Conservation (phyloP, 495 filamentous ascomycete species). For the Elaphomyces granulatus region DNA sequence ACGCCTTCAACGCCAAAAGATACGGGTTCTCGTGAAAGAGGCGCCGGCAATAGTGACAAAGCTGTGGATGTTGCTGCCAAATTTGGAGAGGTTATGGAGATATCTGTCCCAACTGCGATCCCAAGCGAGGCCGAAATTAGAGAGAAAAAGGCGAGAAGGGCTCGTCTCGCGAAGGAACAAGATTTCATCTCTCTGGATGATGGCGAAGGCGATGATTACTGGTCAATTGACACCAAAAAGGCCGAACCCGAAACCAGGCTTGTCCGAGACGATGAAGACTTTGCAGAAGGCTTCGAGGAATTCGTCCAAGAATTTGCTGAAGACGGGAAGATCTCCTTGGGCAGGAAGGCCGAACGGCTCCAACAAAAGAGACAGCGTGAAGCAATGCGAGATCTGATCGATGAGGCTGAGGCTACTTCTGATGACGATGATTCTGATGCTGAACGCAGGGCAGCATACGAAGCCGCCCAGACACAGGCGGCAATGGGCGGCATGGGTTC, state of each 20-base stretch:
- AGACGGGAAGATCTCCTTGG: conserved; percentile 66
- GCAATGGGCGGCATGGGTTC: conserved; percentile 55
- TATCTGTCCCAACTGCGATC: conserved; percentile 35
- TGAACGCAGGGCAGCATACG: conserved; percentile 71
- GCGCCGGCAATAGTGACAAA: conserved; percentile 37
- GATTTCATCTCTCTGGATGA: conserved; percentile 71
- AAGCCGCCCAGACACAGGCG: conserved; percentile 70
- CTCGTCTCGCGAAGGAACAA: conserved; percentile 60
- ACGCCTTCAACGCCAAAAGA: conserved; percentile 67
- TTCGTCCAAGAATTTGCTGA: conserved; percentile 86
- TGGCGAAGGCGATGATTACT: conserved; percentile 34
- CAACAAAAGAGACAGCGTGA: conserved; percentile 49
- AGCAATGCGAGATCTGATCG: conserved; percentile 73
- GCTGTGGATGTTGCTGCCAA: conserved; percentile 55
- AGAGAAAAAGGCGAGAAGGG: conserved; percentile 81
- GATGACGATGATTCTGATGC: conserved; percentile 66
- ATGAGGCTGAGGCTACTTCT: conserved; percentile 53
- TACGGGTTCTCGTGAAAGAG: conserved; percentile 22
- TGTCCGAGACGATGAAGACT: conserved; percentile 75
- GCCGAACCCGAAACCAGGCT: conserved; percentile 56
- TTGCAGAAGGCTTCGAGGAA: conserved; percentile 91
- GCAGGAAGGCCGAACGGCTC: conserved; percentile 66
- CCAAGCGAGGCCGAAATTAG: conserved; percentile 79
- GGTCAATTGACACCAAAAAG: conserved; percentile 25
- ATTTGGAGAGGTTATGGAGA: conserved; percentile 38